A percentile compares a stretch with the other conserved stretches of the same genome.
Conservation (phyloP, 108 stramenopile species). For the Discostella pseudostelligera region DNA sequence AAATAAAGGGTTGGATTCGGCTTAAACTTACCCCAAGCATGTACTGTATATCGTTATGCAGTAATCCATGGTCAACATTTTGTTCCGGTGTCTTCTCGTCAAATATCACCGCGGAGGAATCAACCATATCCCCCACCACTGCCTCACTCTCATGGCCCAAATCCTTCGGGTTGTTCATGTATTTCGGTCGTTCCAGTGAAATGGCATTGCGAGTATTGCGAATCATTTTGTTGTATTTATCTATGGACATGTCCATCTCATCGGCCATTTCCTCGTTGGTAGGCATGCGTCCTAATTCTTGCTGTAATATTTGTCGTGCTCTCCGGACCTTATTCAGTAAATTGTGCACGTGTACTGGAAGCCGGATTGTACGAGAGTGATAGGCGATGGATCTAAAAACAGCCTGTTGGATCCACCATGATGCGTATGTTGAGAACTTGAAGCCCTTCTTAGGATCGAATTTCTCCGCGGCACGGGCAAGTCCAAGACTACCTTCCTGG, state of each 20-base stretch:
- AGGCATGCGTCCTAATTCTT: constrained; percentile 78
- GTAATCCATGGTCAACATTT: constrained; percentile 68
- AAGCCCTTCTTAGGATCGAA: constrained; percentile 88
- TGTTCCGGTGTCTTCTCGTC: constrained; percentile 67
- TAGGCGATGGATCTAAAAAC: constrained; percentile 90
- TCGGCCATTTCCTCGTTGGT: constrained; percentile 90
- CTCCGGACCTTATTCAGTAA: constrained; percentile 82
- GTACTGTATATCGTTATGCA: constrained; percentile 76
- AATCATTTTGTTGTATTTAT: constrained; percentile 85
- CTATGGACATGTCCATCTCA: constrained; percentile 73
- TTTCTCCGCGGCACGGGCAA: constrained; percentile 85
- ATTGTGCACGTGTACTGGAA: constrained; percentile 98
- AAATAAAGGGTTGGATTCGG: not conserved
- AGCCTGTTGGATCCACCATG: constrained; percentile 92
- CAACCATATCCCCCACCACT: constrained; percentile 70
- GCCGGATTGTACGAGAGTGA: constrained; percentile 90
- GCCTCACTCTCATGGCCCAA: constrained; percentile 78
- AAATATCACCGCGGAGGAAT: constrained; percentile 46
- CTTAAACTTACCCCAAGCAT: constrained; percentile 59
- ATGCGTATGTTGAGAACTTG: constrained; percentile 90
- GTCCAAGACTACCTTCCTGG: constrained; percentile 87
- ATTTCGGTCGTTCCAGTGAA: constrained; percentile 81
- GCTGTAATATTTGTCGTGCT: constrained; percentile 57
- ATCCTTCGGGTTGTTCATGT: constrained; percentile 82
- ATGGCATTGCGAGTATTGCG: constrained; percentile 72